Percentiles rank a stretch among this genome's conserved stretches.
phyloP scores from a whole-genome alignment of 2,329 filamentous ascomycete genomes.

The Monilinia laxa region DNA sequence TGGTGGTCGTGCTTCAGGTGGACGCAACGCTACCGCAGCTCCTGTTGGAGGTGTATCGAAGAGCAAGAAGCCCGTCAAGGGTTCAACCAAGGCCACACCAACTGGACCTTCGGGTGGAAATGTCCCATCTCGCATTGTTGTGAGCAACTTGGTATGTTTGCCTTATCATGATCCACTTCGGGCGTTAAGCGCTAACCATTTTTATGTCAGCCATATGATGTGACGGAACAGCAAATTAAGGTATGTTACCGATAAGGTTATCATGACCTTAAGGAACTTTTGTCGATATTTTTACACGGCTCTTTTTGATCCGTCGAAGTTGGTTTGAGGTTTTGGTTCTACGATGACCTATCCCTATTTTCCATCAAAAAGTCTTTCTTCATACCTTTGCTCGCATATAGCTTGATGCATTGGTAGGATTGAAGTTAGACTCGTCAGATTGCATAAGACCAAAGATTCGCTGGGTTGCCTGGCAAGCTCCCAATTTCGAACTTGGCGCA shows the following conservation, averaged over 20 bases:
- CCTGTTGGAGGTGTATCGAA: slow-evolving; percentile 87
- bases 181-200: slow-evolving; percentile 20
- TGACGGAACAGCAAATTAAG: slow-evolving; percentile 97
- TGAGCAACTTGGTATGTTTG: slow-evolving; percentile 89
- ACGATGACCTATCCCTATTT: slow-evolving; percentile 30
- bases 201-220: slow-evolving; percentile 76
- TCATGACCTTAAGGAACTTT: slow-evolving; percentile 65
- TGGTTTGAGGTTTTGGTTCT: slow-evolving; percentile 11
- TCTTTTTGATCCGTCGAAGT: slow-evolving; percentile 22
- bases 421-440: slow-evolving; percentile 62
- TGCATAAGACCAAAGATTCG: slow-evolving; percentile 46
- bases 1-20: slow-evolving; percentile 47
- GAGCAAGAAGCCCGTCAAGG: slow-evolving; percentile 61
- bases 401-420: slow-evolving; percentile 41
- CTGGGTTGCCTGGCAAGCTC: slow-evolving; percentile 56
- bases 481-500: slow-evolving; percentile 40
- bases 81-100: slow-evolving; percentile 60
- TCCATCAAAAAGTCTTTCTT: slow-evolving; percentile 44
- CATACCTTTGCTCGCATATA: slow-evolving; percentile 36
- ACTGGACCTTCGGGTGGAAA: slow-evolving; percentile 60
- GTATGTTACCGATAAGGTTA: slow-evolving; percentile 95
- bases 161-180: slow-evolving; percentile 1
- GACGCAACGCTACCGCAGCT: slow-evolving; percentile 48
- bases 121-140: slow-evolving; percentile 73
- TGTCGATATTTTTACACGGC: slow-evolving; percentile 60